Conservation (phyloP, 129 eudicot genomes). For the Flaveria brownii region DNA sequence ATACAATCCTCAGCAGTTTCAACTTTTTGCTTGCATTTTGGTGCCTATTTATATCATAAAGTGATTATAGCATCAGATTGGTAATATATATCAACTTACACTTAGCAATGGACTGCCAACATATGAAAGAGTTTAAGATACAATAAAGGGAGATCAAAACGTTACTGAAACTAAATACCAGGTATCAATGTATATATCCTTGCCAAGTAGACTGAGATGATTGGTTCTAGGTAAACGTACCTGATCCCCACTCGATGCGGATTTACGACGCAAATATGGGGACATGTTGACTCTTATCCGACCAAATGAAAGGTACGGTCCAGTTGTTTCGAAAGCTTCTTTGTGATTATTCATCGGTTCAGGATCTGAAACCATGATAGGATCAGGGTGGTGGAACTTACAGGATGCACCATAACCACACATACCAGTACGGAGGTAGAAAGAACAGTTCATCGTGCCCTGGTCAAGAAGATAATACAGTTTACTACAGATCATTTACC, state of each 20-base stretch:
- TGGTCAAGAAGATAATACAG: constrained; percentile 24
- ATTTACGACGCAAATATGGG: constrained; percentile 16
- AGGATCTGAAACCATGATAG: constrained; percentile 27
- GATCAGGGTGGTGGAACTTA: constrained; percentile 63
- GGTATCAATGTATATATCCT: no score
- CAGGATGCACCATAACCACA: constrained; percentile 58
- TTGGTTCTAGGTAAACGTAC: constrained; percentile 13
- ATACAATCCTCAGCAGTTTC: constrained; percentile 5
- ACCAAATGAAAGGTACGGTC: constrained; percentile 9
- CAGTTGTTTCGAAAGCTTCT: constrained; percentile 4
- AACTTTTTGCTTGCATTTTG: constrained; percentile 26
- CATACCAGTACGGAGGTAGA: constrained; percentile 63
- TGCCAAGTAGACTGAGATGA: no score
- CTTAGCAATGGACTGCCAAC: background rate
- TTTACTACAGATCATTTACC: no score
- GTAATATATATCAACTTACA: background rate
- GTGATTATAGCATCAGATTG: background rate
- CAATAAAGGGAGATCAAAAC: no score
- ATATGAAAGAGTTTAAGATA: background rate
- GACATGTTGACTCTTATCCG: background rate
- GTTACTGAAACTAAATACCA: no score
- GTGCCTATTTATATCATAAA: constrained; percentile 31
- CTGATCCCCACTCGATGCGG: constrained; percentile 40
- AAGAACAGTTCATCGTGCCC: constrained; percentile 59
- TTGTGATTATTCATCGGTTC: constrained; percentile 19